These are phyloP conservation scores for Proliferodiscus dingleyae DNA, from an alignment of 2,329 filamentous ascomycete species.

Conservation along the genomic window DNA sequence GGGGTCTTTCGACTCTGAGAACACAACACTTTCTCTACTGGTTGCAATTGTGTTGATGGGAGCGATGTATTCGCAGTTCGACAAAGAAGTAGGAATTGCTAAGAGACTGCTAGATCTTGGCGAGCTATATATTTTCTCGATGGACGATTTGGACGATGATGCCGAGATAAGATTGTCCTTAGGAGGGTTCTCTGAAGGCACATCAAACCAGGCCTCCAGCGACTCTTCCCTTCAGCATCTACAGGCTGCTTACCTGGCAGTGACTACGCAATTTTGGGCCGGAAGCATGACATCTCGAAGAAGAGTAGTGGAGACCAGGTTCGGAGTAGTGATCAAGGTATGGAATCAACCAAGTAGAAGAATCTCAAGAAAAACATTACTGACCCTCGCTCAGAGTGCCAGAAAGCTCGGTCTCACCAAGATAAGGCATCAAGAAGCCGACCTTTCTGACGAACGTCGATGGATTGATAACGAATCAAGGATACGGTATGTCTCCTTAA, in stretches of 20 bases:
- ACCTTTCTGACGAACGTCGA: conserved; percentile 33
- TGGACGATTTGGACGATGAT: conserved; percentile 37
- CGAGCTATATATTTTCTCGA: conserved; percentile 40
- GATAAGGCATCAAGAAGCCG: conserved; percentile 34
- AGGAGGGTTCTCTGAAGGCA: too few relatives aligned
- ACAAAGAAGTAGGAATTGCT: conserved; percentile 34
- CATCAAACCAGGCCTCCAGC: too few relatives aligned
- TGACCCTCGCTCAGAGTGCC: conserved; percentile 28
- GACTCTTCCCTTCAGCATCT: conserved; percentile 32
- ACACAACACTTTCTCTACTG: conserved; percentile 35
- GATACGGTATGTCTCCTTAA: conserved; percentile 33
- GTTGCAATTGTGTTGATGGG: conserved; percentile 39
- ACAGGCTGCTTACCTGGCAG: conserved; percentile 39
- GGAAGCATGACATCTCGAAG: conserved; percentile 35
- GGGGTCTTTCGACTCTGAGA: conserved; percentile 37
- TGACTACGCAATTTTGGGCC: conserved; percentile 40
- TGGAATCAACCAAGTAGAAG: conserved; percentile 1
- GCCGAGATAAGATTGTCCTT: conserved; percentile 30
- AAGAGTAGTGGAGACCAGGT: conserved; percentile 39
- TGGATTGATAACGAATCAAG: conserved; percentile 42
- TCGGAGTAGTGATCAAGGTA: conserved; percentile 39
- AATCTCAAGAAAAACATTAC: background rate
- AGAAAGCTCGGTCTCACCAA: conserved; percentile 36
- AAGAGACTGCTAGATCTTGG: conserved; percentile 39
- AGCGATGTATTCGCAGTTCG: conserved; percentile 39